Evolutionary conservation across 495 filamentous ascomycete species (phyloP), one percentile per base, ranked within the genome.

Genomic region (Tuber borchii): DNA sequence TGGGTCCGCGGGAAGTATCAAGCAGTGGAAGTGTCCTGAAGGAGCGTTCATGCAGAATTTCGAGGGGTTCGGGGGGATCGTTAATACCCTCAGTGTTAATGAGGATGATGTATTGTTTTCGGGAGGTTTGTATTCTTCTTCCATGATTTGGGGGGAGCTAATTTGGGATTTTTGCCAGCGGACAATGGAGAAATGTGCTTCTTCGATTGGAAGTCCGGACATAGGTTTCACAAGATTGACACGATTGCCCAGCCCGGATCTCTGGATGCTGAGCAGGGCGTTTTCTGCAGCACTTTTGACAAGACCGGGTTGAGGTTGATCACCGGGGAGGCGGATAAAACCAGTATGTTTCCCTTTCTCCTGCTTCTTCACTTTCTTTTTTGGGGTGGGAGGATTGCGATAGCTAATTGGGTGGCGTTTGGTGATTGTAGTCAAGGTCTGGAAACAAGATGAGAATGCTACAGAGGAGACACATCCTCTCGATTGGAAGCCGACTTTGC

Each of bases 1-100:
- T 76, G 95, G 92, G 75, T 95, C 92, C 81, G 93, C 94, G 0
- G 91, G 91, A 39, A 93, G 91, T 83, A 99, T 99, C 86, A 99
- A 99, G 87, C 96, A 98, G 84, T 99, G 95, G 95, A 98, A 98
- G 84, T 98, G 94, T 81, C 96, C 96, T 26, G 95, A 97, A 84
- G 96, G 95, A 51, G 93, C 92, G 44, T 97, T 99, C 84, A 99
- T 99, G 96, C 94, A 97, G 85, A 98, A 98, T 85, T 99, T 97
- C 82, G 94, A 97, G 65, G 94, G 94, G 56, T 94, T 97, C 78
- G 97, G 97, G 79, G 88, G 93, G 69, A 93, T 99, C 84, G 95
- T 98, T 86, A 99, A 99, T 83, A 93, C 93, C 0, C 84, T 99
- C n/a, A 86, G 91, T 46, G 93, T 93, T 46, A 99, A 99, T 83